Evolutionary conservation across 2,329 filamentous ascomycete species (phyloP).

Genomic region (Colletotrichum sp.): DNA sequence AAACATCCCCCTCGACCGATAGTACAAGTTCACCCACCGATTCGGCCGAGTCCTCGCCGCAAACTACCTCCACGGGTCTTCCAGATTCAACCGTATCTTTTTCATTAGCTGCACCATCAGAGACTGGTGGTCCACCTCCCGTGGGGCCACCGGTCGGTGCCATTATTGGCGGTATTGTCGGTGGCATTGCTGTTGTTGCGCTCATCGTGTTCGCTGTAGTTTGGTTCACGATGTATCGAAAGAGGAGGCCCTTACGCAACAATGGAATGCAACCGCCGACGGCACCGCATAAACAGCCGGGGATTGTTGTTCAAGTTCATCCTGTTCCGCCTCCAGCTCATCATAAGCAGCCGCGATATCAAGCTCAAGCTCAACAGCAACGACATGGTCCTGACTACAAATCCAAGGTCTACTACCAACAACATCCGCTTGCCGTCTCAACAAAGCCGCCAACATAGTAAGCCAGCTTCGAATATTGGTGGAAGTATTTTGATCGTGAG

Average conservation of each 20-base stretch:
- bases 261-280: neutral
- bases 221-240: slow-evolving; percentile 32
- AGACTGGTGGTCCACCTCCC: neutral
- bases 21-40: neutral
- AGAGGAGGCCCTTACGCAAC: neutral
- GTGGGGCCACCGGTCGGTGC: slow-evolving; percentile 26
- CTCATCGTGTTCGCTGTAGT: slow-evolving; percentile 27
- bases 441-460: fast-evolving
- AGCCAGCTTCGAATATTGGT: neutral
- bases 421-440: neutral
- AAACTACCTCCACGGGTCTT: neutral
- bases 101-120: neutral
- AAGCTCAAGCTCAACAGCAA: neutral
- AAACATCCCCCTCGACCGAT: neutral
- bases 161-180: slow-evolving; percentile 41
- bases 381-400: neutral
- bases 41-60: neutral
- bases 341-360: neutral
- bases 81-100: neutral
- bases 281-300: neutral
- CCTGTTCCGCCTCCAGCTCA: neutral
- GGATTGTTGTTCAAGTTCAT: neutral
- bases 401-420: neutral
- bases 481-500: fast-evolving
- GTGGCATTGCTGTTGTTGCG: slow-evolving; percentile 36